Base-by-base conservation (phyloP, 2,329 filamentous ascomycete species). In the Fusarium ambrosium region DNA sequence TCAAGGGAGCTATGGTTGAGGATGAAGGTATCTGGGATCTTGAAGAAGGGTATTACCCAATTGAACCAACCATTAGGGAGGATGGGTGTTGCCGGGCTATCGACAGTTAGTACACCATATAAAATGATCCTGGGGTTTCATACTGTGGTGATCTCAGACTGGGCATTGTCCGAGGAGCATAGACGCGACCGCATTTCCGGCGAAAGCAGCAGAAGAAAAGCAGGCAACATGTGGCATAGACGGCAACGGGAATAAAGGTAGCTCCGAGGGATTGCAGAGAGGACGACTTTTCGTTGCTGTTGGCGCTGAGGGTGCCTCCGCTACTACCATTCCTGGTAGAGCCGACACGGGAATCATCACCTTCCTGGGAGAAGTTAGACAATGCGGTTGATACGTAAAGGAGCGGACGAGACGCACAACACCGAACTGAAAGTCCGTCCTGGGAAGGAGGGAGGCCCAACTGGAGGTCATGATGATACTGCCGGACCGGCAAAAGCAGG, bases 1-100 rank as follows among this genome's bases (percentile, higher is more conserved):
- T 99, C 96, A 72, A 99, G 90, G 1, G 95, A 97, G 81, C 96
- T 94, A 85, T 98, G 95, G 79, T 97, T 94, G 24, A 98, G 90
- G 29, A 95, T 91, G 79, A 94, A 95, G 45, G 92, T 91, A 81
- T 98, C 95, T 4, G 89, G 89, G 51, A 90, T 88, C 77, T 88
- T 89, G 85, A 90, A 92, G 84, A 94, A 93, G 14, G 88, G 85
- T 11, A 84, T 84, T 68, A 95, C 82, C 93, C 93, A 95, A 76
- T 92, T 90, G 77, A 93, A 85, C 55, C 91, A 81, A 64, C 92
- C 92, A 29, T 81, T 86, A 4, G 92, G 90, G 0, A 92, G 85
- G 2, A 85, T 80, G 24, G 90, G 90, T 14, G 89, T 89, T 37
- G 91, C 89, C 71, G 91, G 86, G 73, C 88, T 89, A 20, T 63